These are phyloP conservation scores for Chaetomium sp. DNA, from an alignment of 2,329 filamentous ascomycete genomes.

Conservation along the genomic window DNA sequence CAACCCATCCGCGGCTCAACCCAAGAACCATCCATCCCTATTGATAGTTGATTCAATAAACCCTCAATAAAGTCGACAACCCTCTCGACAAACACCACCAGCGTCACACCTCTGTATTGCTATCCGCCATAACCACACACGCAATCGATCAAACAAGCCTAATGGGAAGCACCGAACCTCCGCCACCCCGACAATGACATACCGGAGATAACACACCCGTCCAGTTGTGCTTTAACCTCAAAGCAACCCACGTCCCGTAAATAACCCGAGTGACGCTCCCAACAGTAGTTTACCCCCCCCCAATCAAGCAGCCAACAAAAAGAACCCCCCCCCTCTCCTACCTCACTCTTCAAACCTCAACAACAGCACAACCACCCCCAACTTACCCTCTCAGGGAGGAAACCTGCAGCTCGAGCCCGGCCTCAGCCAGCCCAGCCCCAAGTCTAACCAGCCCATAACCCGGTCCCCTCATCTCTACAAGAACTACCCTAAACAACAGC, in stretches of 20 bases:
- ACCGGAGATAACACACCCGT: background rate
- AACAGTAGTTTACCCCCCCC: no score
- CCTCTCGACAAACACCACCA: background rate
- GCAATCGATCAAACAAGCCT: background rate
- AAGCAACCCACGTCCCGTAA: background rate
- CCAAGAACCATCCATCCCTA: background rate
- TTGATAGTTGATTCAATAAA: background rate
- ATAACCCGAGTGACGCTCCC: no score
- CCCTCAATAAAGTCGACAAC: background rate
- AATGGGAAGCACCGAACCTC: background rate
- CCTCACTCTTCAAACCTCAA: no score
- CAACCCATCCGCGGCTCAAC: background rate
- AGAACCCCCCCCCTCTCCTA: no score
- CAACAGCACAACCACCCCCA: no score
- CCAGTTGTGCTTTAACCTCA: background rate
- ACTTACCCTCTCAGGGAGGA: no score
- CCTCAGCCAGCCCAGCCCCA: no score
- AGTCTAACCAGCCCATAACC: no score
- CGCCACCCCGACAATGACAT: background rate
- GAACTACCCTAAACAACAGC: no score
- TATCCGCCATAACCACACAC: background rate
- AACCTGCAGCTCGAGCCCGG: no score
- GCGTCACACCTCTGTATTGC: background rate
- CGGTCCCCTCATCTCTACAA: no score
- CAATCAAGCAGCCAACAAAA: no score